Evolutionary conservation across 305 asterid genomes (phyloP), one percentile per base, ranked within the genome.

Genomic region (Fraxinus dipetala): DNA sequence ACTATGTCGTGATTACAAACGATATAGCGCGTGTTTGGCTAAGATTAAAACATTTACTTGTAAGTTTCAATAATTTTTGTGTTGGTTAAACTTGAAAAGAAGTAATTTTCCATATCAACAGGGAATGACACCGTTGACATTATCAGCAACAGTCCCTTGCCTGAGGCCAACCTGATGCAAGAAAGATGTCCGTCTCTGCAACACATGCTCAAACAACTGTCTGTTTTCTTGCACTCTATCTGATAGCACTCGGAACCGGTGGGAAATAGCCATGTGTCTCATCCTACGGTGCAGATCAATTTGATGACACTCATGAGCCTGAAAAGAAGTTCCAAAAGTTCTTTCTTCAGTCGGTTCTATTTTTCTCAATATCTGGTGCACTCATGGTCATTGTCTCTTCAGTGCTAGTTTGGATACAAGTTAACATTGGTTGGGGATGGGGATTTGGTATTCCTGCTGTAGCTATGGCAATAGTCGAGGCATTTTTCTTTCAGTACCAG

Each of bases 391-490:
- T 94, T 75, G 98, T 97, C 34, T 61, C 93, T 70, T 93, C 97
- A 1, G 87, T 90, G 70, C 85, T 94, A n/a, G 95, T 91, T 1
- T 94, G 91, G 90, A 79, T 93, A 31, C 98, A 93, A 87, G 83
- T 86, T 67, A 80, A 94, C 28, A 90, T 94, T 1, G 97, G 97
- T 16, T 93, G 98, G 98, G 83, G 86, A 0, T 94, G 97, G 97
- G 98, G 98, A 11, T 94, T 94, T 10, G 97, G 97, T 13, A 85
- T 94, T 70, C 97, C 98, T 45, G 90, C 98, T 6, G 95, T 87
- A 6, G 86, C 95, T 28, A 94, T 94, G 97, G 98, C 93, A 1
- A 79, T 94, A 63, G 97, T 93, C 18, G 94, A 93, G 0, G 91
- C 63, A 2, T 91, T 89, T 81, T 94, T 91, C 95, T 94, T 94